Conservation (phyloP, 2,329 filamentous ascomycete species). For the Metarhizium robertsii region DNA sequence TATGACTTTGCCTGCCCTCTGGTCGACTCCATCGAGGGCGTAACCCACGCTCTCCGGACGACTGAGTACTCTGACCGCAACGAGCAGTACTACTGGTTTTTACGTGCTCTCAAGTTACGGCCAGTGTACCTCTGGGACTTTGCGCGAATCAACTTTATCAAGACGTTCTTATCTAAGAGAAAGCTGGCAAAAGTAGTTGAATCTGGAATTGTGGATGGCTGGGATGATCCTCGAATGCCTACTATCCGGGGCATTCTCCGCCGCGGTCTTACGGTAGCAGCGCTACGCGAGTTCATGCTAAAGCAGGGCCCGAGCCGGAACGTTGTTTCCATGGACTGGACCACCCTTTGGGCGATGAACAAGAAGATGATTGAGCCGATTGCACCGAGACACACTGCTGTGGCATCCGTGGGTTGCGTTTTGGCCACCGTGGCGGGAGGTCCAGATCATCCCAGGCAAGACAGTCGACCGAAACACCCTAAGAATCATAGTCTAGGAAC, state of each 20-base stretch:
- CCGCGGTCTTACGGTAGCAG: slow-evolving; percentile 65
- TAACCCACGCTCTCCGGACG: slow-evolving; percentile 73
- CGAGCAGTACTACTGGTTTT: slow-evolving; percentile 79
- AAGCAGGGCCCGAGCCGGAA: slow-evolving; percentile 71
- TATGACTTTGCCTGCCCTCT: slow-evolving; percentile 82
- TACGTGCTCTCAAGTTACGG: slow-evolving; percentile 62
- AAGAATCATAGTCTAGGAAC: slow-evolving; percentile 1
- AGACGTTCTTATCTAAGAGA: slow-evolving; percentile 74
- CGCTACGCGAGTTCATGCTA: slow-evolving; percentile 65
- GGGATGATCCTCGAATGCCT: slow-evolving; percentile 74
- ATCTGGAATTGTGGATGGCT: slow-evolving; percentile 65
- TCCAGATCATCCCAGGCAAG: neutral
- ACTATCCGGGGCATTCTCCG: slow-evolving; percentile 64
- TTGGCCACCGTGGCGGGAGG: neutral
- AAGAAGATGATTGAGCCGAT: slow-evolving; percentile 68
- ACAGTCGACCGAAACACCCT: neutral
- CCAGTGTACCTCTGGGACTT: slow-evolving; percentile 81
- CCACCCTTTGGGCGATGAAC: slow-evolving; percentile 55
- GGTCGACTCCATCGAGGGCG: slow-evolving; percentile 69
- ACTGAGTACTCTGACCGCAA: slow-evolving; percentile 85
- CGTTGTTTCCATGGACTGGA: slow-evolving; percentile 69
- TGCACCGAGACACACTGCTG: slow-evolving; percentile 59
- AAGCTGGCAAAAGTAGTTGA: slow-evolving; percentile 79
- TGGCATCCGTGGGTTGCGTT: slow-evolving; percentile 56
- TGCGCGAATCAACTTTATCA: slow-evolving; percentile 73